A percentile compares a stretch with the other conserved stretches of the same genome.
phyloP scores from a whole-genome alignment of 495 filamentous ascomycete species.

The Penicillium steckii region DNA sequence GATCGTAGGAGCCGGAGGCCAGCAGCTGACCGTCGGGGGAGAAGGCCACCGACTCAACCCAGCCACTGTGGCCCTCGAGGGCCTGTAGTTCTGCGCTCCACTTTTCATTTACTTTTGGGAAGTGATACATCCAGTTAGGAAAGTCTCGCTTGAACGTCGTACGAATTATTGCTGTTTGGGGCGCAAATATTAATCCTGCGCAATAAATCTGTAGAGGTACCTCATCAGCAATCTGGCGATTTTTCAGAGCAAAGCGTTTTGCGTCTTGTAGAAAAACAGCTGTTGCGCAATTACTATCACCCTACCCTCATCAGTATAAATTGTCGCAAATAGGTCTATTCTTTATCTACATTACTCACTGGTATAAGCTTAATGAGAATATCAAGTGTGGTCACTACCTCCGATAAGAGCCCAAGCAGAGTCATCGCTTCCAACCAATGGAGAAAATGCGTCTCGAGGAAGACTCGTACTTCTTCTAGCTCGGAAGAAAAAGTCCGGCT shows the following conservation, averaged over 20 bases:
- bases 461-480: not conserved
- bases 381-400: conserved; percentile 18
- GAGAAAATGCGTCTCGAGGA: not conserved
- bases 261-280: conserved; percentile 22
- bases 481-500: not conserved
- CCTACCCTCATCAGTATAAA: conserved; percentile 5
- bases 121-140: conserved; percentile 14
- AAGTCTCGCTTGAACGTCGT: conserved; percentile 12
- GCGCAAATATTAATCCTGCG: conserved; percentile 36
- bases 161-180: conserved; percentile 27
- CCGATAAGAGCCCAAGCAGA: conserved; percentile 26
- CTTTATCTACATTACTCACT: conserved; percentile 1
- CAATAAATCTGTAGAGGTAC: conserved; percentile 23
- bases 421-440: conserved; percentile 20
- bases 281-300: no score
- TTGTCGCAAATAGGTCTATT: not conserved
- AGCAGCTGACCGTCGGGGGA: conserved; percentile 21
- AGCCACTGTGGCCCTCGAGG: conserved; percentile 20
- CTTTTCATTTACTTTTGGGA: conserved; percentile 15
- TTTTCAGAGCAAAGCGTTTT: conserved; percentile 33
- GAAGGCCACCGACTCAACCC: conserved; percentile 16
- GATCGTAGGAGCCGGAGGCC: conserved; percentile 21
- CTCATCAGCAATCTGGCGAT: conserved; percentile 33
- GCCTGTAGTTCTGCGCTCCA: conserved; percentile 19
- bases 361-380: not conserved